Base-by-base conservation (phyloP, 2,329 filamentous ascomycete genomes). In the Apiospora saccharicola region DNA sequence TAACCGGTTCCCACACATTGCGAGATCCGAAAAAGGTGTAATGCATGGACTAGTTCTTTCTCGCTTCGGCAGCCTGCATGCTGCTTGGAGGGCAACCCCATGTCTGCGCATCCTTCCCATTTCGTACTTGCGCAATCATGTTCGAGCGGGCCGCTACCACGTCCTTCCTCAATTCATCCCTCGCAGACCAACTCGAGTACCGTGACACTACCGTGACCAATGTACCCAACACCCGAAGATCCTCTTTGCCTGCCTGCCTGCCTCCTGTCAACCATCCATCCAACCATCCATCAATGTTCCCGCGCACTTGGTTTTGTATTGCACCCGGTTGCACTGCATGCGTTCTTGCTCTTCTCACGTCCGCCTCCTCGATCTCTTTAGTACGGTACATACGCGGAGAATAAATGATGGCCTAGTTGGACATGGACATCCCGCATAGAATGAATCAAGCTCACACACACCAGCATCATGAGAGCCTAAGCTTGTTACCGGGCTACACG, bases 1-100 rank as follows among this genome's bases (percentile, higher is more conserved):
- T 69, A 69, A 49, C 46, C 67, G 67, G 67, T 69, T 69, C 22
- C 67, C 67, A 69, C 44, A 34, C 44, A 49, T 69, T 49, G 67
- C 44, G 67, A 69, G 67, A 49, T 69, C 67, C 67, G 67, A 49
- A 69, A 69, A 49, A 49, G 67, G 67, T 49, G 67, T 49, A 69
- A 49, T 34, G 67, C 67, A 69, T 64, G 34, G 57, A 64, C 57
- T 64, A 64, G 57, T 64, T 41, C 57, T 64, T 41, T 64, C 57
- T 64, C 57, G 57, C 57, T 64, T 64, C 57, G 57, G 57, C 57
- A 64, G 30, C 34, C 57, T 64, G 57, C 57, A 64, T 41, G 57
- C 30, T 64, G 57, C 57, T 64, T 34, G 16, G 57, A 64, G 57
- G 57, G 57, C 41, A 64, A 37, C 53, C 57, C 57, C 57, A 64